Percentiles rank a stretch among this genome's conserved stretches.
Conservation (phyloP, 176 grass and related monocot species). For the Rhynchospora breviuscula region DNA sequence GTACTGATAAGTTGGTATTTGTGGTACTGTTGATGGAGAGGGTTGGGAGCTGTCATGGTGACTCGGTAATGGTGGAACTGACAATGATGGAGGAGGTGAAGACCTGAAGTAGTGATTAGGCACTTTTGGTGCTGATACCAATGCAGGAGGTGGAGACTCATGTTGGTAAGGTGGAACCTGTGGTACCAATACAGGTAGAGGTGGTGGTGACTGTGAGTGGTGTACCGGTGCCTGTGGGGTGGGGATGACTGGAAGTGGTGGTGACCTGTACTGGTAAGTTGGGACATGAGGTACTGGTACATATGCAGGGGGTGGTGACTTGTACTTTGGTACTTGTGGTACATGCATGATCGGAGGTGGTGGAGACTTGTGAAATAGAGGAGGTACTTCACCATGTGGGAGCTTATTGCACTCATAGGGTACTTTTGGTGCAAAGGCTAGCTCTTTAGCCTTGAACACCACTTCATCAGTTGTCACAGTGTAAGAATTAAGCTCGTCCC, state of each 20-base stretch:
- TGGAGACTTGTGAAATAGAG: constrained; percentile 28
- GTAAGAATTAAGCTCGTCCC: constrained; percentile 36
- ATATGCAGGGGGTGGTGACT: constrained; percentile 30
- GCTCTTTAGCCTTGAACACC: constrained; percentile 53
- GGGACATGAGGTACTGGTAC: constrained; percentile 2
- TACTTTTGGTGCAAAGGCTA: constrained; percentile 61
- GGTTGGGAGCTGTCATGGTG: constrained; percentile 32
- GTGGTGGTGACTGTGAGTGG: constrained; percentile 31
- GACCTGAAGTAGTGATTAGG: constrained; percentile 28
- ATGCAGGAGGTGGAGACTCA: constrained; percentile 23
- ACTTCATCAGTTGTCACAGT: constrained; percentile 37
- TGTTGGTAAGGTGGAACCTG: constrained; percentile 17
- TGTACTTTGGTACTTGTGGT: constrained; percentile 23
- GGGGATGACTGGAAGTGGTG: constrained; percentile 28
- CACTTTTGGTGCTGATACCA: background rate
- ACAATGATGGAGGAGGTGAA: constrained; percentile 26
- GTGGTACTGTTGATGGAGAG: background rate
- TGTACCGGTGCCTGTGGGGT: constrained; percentile 32
- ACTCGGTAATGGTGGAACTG: background rate
- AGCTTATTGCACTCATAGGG: constrained; percentile 32
- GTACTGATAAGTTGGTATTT: constrained; percentile 18
- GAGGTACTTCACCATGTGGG: constrained; percentile 35
- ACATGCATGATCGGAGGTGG: constrained; percentile 25
- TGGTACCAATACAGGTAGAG: constrained; percentile 30
- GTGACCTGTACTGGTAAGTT: constrained; percentile 34